Evolutionary conservation across 1,284 basidiomycete genomes (phyloP), one percentile per base, ranked within the genome.

Genomic region (Porphyrellus sp.): DNA sequence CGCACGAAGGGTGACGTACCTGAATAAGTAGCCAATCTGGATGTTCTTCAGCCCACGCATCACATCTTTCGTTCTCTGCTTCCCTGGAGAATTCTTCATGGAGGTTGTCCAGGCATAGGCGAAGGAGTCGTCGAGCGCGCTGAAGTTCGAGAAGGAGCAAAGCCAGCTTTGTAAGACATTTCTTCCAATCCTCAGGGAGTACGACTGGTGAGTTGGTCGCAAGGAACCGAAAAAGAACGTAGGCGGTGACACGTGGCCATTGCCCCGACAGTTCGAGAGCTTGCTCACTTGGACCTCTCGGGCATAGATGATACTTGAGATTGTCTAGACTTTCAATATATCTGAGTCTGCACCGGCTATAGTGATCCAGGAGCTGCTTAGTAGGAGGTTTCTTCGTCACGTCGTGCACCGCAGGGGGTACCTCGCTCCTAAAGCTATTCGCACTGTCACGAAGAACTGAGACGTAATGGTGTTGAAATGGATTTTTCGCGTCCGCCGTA

Each of bases 21-120:
- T 80, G 77, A 12, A 80, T 69, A 5, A 80, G 51, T 0, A 80
- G 60, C 78, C 79, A 38, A 18, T 47, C 46, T 20, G 35, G 46
- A 23, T 30, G 8, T 2, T 13, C 25, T 21, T 47, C 46, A 3
- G 46, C 25, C 46, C 46, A 47, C 2, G 35, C 35, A 2, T 47
- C 27, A 9, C 37, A 47, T 31, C 46, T 37, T 30, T 23, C 37
- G 16, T 39, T 39, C 11, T 31, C 20, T 7, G 31, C 6, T 24
- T 47, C 46, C 15, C 4, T 30, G 4, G 16, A 16, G 11, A 47
- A 21, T 4, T 47, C 46, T 13, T 47, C 46, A 5, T 5, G 9
- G 11, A 39, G 46, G 9, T 27, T 2, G 16, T 30, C 27, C 7
- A 47, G 2, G 9, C 4, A 16, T 24, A 39, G 21, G 12, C 27